These are phyloP conservation scores for Serpula lacrymans DNA, from an alignment of 768 basidiomycete genomes.

Conservation along the genomic window DNA sequence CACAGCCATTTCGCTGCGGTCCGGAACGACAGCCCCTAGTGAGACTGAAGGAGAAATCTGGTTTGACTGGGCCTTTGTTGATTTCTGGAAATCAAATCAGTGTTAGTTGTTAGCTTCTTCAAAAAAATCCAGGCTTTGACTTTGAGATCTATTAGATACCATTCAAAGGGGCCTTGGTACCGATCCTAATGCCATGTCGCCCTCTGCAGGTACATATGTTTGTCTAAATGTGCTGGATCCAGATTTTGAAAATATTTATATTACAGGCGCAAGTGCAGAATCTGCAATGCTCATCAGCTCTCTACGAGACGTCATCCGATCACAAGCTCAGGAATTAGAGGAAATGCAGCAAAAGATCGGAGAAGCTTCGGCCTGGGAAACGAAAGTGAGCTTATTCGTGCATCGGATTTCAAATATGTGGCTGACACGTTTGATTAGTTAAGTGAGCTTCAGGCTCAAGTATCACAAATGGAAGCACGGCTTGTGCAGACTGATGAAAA, in stretches of 20 bases:
- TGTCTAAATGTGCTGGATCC: not conserved
- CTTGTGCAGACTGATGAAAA: conserved; percentile 57
- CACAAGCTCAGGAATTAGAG: conserved; percentile 81
- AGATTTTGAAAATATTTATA: too few species aligned
- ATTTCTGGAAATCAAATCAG: conserved; percentile 98
- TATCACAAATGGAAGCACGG: conserved; percentile 43
- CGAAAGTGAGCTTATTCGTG: conserved; percentile 31
- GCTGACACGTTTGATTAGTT: conserved; percentile 29
- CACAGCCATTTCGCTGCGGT: conserved; percentile 9
- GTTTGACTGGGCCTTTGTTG: conserved; percentile 98
- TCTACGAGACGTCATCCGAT: conserved; percentile 77
- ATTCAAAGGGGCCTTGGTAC: conserved; percentile 69
- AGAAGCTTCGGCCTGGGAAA: conserved; percentile 28
- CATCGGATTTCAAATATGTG: not conserved
- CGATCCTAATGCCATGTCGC: conserved; percentile 63
- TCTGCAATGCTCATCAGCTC: conserved; percentile 79
- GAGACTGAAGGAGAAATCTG: conserved; percentile 82
- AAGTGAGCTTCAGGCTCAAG: conserved; percentile 42
- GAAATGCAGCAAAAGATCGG: conserved; percentile 59
- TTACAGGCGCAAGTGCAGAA: conserved; percentile 66
- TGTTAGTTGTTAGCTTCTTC: conserved; percentile 61
- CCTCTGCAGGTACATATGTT: conserved; percentile 50
- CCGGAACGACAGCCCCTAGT: conserved; percentile 12
- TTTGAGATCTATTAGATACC: conserved; percentile 46
- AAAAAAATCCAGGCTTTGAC: too few species aligned